Evolutionary conservation across 2,329 filamentous ascomycete species (phyloP).

Genomic region (Ilyonectria destructans): DNA sequence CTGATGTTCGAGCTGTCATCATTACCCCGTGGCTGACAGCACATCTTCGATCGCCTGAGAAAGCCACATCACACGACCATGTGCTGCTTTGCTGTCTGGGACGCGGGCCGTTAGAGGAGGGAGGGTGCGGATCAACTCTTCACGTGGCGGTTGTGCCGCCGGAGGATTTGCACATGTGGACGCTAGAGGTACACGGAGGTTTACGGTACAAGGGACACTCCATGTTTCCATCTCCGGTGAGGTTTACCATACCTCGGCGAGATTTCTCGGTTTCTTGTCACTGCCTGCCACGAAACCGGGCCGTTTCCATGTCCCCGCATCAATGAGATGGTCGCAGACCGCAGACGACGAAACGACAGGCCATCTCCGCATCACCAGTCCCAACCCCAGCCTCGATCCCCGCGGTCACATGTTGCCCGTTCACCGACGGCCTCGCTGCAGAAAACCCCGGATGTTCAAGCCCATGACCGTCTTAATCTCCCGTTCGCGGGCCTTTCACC

Average conservation of each 20-base stretch:
- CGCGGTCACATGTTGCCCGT: slow-evolving; percentile 40
- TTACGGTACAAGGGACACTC: neutral
- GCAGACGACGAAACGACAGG: slow-evolving; percentile 25
- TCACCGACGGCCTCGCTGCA: slow-evolving; percentile 28
- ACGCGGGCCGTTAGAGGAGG: slow-evolving; percentile 10
- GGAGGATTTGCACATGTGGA: neutral
- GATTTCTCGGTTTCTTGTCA: neutral
- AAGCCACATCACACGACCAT: slow-evolving; percentile 25
- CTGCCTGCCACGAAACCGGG: slow-evolving; percentile 16
- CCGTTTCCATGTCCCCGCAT: slow-evolving; percentile 35
- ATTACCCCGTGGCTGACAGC: slow-evolving; percentile 26
- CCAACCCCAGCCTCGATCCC: slow-evolving; percentile 35
- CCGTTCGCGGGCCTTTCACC: slow-evolving; percentile 42
- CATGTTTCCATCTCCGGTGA: neutral
- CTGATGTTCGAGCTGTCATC: slow-evolving; percentile 11
- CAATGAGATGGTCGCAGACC: slow-evolving; percentile 34
- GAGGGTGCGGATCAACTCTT: slow-evolving; percentile 21
- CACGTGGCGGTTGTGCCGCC: slow-evolving; percentile 25
- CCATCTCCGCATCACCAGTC: slow-evolving; percentile 46
- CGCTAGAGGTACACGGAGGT: neutral
- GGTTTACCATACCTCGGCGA: slow-evolving; percentile 14
- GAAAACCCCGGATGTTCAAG: slow-evolving; percentile 33
- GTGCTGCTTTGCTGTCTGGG: slow-evolving; percentile 6
- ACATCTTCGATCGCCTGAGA: slow-evolving; percentile 20
- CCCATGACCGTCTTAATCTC: slow-evolving; percentile 29